A percentile compares a stretch with the other conserved stretches of the same genome.
phyloP scores from a whole-genome alignment of 1,139 yeast genomes.

The Scheffersomyces cryptocercus region DNA sequence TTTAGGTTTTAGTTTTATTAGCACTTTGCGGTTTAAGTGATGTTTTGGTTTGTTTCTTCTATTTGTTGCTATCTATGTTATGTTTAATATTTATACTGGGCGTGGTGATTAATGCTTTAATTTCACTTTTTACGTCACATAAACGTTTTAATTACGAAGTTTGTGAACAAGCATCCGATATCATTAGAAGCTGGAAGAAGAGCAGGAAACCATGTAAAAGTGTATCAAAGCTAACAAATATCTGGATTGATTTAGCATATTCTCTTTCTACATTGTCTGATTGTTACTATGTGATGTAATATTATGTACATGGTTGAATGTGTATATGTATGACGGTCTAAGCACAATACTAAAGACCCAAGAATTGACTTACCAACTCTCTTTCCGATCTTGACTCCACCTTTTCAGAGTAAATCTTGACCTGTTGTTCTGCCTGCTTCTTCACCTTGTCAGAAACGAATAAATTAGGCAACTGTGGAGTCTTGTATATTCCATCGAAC shows the following conservation, averaged over 20 bases:
- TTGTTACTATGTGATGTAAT: neutral
- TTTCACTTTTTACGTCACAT: too few species aligned
- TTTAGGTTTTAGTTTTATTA: slow-evolving; percentile 3
- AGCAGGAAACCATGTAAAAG: too few species aligned
- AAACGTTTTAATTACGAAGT: too few species aligned
- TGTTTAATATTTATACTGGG: too few species aligned
- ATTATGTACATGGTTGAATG: slow-evolving; percentile 1
- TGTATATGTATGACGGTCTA: too few species aligned
- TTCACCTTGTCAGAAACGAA: slow-evolving; percentile 60
- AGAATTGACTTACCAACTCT: slow-evolving; percentile 29
- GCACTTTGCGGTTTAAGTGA: slow-evolving; percentile 6
- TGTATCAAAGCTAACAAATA: too few species aligned
- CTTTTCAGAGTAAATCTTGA: slow-evolving; percentile 27
- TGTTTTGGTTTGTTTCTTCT: neutral
- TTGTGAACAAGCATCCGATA: too few species aligned
- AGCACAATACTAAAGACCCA: slow-evolving; percentile 12
- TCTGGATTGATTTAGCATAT: neutral
- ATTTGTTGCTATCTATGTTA: too few species aligned
- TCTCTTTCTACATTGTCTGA: neutral
- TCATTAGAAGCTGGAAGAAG: too few species aligned
- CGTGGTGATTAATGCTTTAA: too few species aligned
- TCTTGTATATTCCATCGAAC: slow-evolving; percentile 77
- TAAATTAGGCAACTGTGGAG: slow-evolving; percentile 68
- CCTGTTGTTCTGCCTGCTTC: slow-evolving; percentile 41
- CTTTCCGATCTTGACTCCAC: slow-evolving; percentile 29